Evolutionary conservation across 768 basidiomycete species (phyloP).

Genomic region (Lactarius sp.): DNA sequence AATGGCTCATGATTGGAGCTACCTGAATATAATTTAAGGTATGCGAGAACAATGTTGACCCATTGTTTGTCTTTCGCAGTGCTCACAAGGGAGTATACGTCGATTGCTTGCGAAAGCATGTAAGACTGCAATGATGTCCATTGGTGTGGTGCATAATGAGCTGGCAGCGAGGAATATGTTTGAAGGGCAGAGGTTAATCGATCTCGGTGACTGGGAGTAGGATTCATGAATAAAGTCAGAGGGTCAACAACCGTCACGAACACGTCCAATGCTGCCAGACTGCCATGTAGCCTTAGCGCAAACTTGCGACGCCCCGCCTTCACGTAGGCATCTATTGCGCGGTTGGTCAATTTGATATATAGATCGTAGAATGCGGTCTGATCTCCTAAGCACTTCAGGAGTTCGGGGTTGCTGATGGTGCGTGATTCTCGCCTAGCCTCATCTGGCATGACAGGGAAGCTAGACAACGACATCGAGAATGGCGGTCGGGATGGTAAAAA

Average conservation of each 20-base stretch:
- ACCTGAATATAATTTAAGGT: slow-evolving; percentile 64
- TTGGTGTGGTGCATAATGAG: slow-evolving; percentile 75
- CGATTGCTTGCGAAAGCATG: slow-evolving; percentile 71
- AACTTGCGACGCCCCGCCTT: slow-evolving; percentile 81
- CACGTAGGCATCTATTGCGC: slow-evolving; percentile 79
- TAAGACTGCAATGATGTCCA: slow-evolving; percentile 79
- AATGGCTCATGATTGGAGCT: slow-evolving; percentile 50
- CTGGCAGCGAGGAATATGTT: slow-evolving; percentile 75
- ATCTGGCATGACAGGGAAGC: slow-evolving; percentile 21
- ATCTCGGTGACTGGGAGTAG: slow-evolving; percentile 55
- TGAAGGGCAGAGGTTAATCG: slow-evolving; percentile 57
- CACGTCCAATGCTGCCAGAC: slow-evolving; percentile 85
- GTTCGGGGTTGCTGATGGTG: slow-evolving; percentile 54
- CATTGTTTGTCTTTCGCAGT: slow-evolving; percentile 69
- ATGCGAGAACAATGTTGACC: slow-evolving; percentile 73
- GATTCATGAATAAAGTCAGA: neutral
- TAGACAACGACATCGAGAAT: slow-evolving; percentile 53
- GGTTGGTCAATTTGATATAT: slow-evolving; percentile 70
- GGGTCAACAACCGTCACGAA: slow-evolving; percentile 39
- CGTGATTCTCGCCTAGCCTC: slow-evolving; percentile 29
- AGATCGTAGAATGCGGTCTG: slow-evolving; percentile 67
- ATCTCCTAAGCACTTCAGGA: slow-evolving; percentile 53
- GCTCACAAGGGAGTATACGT: slow-evolving; percentile 54
- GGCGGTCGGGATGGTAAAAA: slow-evolving; percentile 70
- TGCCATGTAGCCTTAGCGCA: slow-evolving; percentile 80